These are phyloP conservation scores for Harringtonia lauricola DNA, from an alignment of 2,329 filamentous ascomycete species.

Conservation along the genomic window DNA sequence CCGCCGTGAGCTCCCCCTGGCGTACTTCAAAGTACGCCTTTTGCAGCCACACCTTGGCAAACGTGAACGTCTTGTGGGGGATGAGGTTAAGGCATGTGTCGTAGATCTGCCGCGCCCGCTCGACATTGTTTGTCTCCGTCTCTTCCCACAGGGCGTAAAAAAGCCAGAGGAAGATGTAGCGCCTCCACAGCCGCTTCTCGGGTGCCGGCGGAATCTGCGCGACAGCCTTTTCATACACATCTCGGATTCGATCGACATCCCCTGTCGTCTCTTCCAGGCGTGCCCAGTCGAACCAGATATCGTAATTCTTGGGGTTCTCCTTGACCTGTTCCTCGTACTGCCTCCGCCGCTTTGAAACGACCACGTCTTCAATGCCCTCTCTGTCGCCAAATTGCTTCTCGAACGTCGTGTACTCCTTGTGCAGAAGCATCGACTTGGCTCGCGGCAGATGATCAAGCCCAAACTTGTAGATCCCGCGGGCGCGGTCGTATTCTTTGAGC, in stretches of 20 bases:
- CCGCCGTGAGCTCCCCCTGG: constrained; percentile 67
- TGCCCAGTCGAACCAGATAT: constrained; percentile 93
- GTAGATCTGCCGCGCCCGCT: constrained; percentile 82
- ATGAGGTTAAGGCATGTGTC: constrained; percentile 77
- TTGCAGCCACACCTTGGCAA: constrained; percentile 91
- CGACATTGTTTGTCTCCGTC: constrained; percentile 65
- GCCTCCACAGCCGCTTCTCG: constrained; percentile 93
- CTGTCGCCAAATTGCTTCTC: constrained; percentile 95
- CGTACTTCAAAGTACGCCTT: constrained; percentile 91
- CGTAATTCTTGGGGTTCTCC: constrained; percentile 93
- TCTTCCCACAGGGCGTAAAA: constrained; percentile 97
- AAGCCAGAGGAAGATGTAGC: constrained; percentile 96
- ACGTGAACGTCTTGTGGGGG: constrained; percentile 94
- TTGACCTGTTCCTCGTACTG: constrained; percentile 92
- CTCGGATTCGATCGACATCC: constrained; percentile 72
- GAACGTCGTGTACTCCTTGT: constrained; percentile 93
- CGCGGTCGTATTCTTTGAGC: constrained; percentile 88
- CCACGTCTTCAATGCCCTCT: constrained; percentile 90
- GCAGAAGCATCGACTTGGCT: constrained; percentile 71
- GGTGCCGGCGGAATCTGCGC: constrained; percentile 90
- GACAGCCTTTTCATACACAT: constrained; percentile 91
- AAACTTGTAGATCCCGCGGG: constrained; percentile 93
- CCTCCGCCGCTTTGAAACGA: constrained; percentile 84
- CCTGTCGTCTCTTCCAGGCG: constrained; percentile 78
- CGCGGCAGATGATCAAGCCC: constrained; percentile 84